Percentiles rank a stretch among this genome's conserved stretches.
Conservation (phyloP, 306 rosid species). For the Cucumis sativus region DNA sequence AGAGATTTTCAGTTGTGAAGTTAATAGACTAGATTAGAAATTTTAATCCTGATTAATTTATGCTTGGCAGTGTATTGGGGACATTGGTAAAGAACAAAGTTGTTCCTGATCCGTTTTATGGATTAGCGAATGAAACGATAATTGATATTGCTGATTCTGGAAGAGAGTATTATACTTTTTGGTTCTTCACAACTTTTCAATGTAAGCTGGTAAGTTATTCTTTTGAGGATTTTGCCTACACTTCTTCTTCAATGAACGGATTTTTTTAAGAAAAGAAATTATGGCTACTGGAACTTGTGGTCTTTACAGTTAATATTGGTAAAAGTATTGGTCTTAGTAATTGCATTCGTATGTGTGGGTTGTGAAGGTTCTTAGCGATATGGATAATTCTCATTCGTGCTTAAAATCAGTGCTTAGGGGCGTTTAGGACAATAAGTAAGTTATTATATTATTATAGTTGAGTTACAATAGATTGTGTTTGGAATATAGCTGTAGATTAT, state of each 20-base stretch:
- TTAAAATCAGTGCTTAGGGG: too few species aligned
- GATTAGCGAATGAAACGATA: slow-evolving; percentile 54
- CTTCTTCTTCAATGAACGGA: not conserved
- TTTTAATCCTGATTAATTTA: slow-evolving; percentile 8
- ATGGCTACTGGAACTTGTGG: not conserved
- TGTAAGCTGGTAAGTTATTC: slow-evolving; percentile 48
- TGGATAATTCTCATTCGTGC: not conserved
- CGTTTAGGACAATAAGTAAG: too few species aligned
- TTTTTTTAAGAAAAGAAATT: too few species aligned
- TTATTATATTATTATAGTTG: too few species aligned
- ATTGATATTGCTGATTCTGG: slow-evolving; percentile 91
- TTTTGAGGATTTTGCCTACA: not conserved
- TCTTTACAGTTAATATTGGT: not conserved
- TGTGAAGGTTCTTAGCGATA: not conserved
- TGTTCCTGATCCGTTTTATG: slow-evolving; percentile 85
- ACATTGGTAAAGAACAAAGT: slow-evolving; percentile 73
- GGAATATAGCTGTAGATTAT: too few species aligned
- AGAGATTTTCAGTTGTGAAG: not conserved
- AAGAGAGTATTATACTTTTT: slow-evolving; percentile 77
- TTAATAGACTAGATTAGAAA: not conserved
- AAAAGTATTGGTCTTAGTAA: not conserved
- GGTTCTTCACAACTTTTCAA: slow-evolving; percentile 69
- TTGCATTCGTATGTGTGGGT: not conserved
- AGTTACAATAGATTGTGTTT: too few species aligned
- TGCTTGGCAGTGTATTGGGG: slow-evolving; percentile 65